Percentiles rank a stretch among this genome's conserved stretches.
Conservation (phyloP, 805 yeast species). For the Suhomyces vadensis region DNA sequence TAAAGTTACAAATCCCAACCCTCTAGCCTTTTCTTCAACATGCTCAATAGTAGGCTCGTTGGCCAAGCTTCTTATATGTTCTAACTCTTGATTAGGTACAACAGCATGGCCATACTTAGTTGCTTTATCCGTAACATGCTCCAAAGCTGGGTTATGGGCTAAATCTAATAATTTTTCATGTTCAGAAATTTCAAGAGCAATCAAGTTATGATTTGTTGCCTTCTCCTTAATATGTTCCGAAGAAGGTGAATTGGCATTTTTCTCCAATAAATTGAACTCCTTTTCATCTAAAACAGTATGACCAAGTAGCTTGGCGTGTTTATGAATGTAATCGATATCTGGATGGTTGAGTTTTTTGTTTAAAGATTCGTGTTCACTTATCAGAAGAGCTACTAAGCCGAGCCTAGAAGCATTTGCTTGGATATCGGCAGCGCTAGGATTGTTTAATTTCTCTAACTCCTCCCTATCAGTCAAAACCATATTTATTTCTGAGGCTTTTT, state of each 20-base stretch:
- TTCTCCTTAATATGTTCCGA: constrained; percentile 10
- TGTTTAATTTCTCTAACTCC: constrained; percentile 16
- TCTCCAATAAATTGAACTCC: background rate
- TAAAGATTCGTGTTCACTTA: constrained; percentile 7
- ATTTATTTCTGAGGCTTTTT: constrained; percentile 15
- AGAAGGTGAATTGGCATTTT: constrained; percentile 12
- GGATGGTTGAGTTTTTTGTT: constrained; percentile 17
- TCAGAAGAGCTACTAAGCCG: constrained; percentile 7
- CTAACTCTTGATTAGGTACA: constrained; percentile 14
- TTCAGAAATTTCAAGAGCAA: constrained; percentile 5
- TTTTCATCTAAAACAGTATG: constrained; percentile 6
- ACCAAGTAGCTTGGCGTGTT: constrained; percentile 16
- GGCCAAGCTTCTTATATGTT: constrained; percentile 6
- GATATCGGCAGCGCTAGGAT: constrained; percentile 27
- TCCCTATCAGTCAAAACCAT: constrained; percentile 9
- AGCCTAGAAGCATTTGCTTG: constrained; percentile 12
- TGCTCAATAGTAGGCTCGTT: constrained; percentile 9
- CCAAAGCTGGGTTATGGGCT: constrained; percentile 8
- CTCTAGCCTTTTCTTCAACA: constrained; percentile 15
- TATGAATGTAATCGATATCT: constrained; percentile 14
- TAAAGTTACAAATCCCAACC: constrained; percentile 16
- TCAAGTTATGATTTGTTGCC: constrained; percentile 18
- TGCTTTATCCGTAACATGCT: constrained; percentile 26
- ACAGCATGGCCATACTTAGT: constrained; percentile 16
- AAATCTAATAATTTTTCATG: constrained; percentile 8